phyloP scores from a whole-genome alignment of 257 asterid genomes.

The Capsicum baccatum region DNA sequence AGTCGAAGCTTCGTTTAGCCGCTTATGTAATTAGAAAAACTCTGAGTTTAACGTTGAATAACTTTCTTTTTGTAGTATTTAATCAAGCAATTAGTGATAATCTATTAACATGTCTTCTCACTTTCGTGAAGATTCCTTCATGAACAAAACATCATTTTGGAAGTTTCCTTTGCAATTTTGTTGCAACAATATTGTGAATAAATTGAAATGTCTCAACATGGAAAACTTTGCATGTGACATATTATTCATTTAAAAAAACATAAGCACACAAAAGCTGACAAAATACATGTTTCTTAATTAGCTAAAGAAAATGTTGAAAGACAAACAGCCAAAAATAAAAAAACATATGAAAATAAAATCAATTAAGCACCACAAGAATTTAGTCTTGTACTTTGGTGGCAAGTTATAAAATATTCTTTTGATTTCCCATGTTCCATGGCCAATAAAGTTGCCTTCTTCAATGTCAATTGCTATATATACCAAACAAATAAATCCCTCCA shows the following conservation, averaged over 20 bases:
- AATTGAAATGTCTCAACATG: background rate
- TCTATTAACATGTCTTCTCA: constrained; percentile 22
- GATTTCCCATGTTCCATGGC: constrained; percentile 13
- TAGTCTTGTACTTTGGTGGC: background rate
- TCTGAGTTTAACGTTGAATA: background rate
- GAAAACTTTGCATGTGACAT: constrained; percentile 4
- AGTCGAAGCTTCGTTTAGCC: background rate
- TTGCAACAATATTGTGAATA: background rate
- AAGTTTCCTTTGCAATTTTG: background rate
- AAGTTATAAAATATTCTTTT: background rate
- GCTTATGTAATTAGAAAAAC: background rate
- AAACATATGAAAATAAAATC: background rate
- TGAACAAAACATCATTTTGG: background rate
- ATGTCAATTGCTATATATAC: background rate
- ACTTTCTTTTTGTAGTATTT: background rate
- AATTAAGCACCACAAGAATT: constrained; percentile 11
- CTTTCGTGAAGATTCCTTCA: background rate
- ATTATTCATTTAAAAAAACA: background rate
- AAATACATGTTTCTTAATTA: background rate
- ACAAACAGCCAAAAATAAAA: background rate
- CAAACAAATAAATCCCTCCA: background rate
- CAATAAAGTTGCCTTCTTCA: background rate
- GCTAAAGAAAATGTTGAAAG: background rate
- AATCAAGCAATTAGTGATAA: background rate
- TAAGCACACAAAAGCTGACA: constrained; percentile 17